Evolutionary conservation across 805 yeast species (phyloP).

Genomic region (Lipomyces spencermartinsiae): DNA sequence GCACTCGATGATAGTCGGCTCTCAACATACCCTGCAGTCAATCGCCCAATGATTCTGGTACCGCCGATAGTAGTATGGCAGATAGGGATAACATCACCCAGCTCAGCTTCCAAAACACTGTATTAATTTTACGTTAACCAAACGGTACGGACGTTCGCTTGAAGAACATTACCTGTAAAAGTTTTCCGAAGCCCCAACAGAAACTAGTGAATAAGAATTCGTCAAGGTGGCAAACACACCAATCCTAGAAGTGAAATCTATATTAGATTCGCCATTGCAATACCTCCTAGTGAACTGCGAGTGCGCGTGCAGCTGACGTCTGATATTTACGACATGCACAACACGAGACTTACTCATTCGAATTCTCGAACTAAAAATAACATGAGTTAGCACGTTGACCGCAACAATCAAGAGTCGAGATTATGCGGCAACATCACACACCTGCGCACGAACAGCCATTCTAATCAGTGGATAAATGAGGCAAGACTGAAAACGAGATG

Average conservation of each 20-base stretch:
- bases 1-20: neutral
- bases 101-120: conserved; percentile 96
- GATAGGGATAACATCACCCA: conserved; percentile 95
- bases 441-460: conserved; percentile 48
- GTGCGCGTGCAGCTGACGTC: neutral
- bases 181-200: conserved; percentile 93
- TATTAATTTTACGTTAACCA: conserved; percentile 49
- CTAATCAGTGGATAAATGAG: neutral
- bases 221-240: conserved; percentile 96
- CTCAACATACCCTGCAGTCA: conserved; percentile 69
- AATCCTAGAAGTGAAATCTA: conserved; percentile 49
- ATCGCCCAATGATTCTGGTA: conserved; percentile 95
- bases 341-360: conserved; percentile 62
- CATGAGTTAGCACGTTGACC: conserved; percentile 24
- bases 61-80: conserved; percentile 98
- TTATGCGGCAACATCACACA: conserved; percentile 27
- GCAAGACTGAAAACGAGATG: neutral
- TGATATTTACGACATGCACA: neutral
- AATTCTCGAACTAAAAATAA: conserved; percentile 66
- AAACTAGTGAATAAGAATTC: conserved; percentile 93
- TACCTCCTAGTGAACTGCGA: neutral
- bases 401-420: neutral
- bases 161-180: conserved; percentile 49
- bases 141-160: neutral
- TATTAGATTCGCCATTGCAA: neutral